Evolutionary conservation across 768 basidiomycete genomes (phyloP), one percentile per base, ranked within the genome.

Genomic region (Guyanaporus albipodus): DNA sequence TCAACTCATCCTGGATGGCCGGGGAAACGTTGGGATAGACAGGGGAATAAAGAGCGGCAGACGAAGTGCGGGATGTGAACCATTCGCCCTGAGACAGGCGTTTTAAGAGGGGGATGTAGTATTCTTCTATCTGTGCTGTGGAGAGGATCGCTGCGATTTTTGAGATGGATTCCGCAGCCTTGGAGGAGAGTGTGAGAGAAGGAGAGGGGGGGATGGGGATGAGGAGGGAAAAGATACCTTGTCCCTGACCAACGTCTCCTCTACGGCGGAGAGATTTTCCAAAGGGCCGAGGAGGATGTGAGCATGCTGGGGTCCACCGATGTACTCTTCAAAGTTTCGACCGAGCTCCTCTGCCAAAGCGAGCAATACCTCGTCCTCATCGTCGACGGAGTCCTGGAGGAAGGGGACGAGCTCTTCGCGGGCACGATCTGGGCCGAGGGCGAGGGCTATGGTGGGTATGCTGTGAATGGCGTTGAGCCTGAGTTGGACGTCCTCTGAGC

Each of bases 331-430:
- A 57, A 98, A 95, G 62, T 79, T 84, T 64, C 79, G 79, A 33
- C 96, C 96, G 18, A 99, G 72, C 64, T 98, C 96, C 57, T 98
- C 95, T 17, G 95, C 92, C 41, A 99, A 74, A 6, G 94, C 95
- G 36, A 99, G 77, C 33, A 99, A 74, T 24, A 99, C 94, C 62
- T 99, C 96, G 67, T 99, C 96, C 70, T 99, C 96, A 61, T 99
- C 96, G 67, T 99, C 96, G 55, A 99, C 84, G n/a, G 92, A 94
- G 62, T 99, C 95, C 71, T 93, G 91, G 44, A 99, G 80, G 74
- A 99, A 99, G 2, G 93, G 91, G 52, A 99, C 80, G 57, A 99
- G 80, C 66, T 99, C 96, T 45, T 92, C 88, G 53, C 95, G 82
- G 21, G 94, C 90, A 57, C 96, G 89, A 74, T 94, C 88, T 34